Base-by-base conservation (phyloP, 169 alveolate species). In the Plasmodium fragile region DNA sequence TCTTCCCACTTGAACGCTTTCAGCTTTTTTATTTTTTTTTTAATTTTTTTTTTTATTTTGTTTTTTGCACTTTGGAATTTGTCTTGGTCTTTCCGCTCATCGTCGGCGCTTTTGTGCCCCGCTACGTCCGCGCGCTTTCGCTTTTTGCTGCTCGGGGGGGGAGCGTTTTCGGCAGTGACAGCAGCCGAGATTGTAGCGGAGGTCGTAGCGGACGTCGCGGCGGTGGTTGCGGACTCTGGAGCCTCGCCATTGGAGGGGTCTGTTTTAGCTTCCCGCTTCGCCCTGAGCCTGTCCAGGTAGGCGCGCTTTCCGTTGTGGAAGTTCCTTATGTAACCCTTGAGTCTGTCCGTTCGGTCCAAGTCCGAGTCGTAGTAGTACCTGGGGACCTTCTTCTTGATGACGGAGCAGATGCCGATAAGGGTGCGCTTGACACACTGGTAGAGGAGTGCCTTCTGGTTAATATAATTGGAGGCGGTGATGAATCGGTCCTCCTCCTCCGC, bases 401-500 rank as follows among this genome's bases (percentile, higher is more conserved):
- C 22, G 30, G 25, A n/a, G 41, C 94, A 91, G 8, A 81, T 4
- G 30, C 52, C n/a, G 13, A 91, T 32, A 16, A 91, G 81, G 65
- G 77, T 30, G 30, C 72, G 82, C 82, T 81, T 91, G 36, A 91
- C 55, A 16, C 16, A 49, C 53, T 71, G 70, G 18, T 41, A 72
- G 8, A 91, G 49, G 25, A 69, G 41, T 7, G 49, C 11, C 69
- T 91, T 91, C 72, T 91, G 84, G 39, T 81, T 91, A 16, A 81
- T 80, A 81, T 91, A 91, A 18, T 69, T 80, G 8, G 91, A 73
- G 28, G 94, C 94, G 34, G 70, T 52, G 22, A 91, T 80, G 55
- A 91, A 91, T 70, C 94, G 94, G 41, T 91, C 92, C 22, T 91
- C 94, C 36, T 91, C 94, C 49, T 91, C 94, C 25, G 92, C 94